Conservation (phyloP, 2,329 filamentous ascomycete genomes). For the Macrophomina pseudophaseolina region DNA sequence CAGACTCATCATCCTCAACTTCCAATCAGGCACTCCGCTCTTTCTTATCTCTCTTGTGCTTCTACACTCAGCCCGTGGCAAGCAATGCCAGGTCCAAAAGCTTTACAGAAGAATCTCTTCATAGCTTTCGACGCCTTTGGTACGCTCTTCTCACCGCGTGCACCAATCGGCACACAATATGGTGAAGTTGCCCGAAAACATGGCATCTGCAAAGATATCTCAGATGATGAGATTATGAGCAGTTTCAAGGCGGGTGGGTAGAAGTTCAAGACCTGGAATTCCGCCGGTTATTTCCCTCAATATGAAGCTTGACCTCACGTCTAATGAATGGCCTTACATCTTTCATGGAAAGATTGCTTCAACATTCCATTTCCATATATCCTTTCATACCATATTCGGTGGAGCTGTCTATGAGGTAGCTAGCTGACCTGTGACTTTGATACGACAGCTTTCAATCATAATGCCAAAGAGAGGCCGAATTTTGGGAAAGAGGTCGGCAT, state of each 20-base stretch:
- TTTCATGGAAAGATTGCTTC: no score
- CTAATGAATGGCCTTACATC: no score
- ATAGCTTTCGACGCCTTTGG: conserved; percentile 69
- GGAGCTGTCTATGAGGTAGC: no score
- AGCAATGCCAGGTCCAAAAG: not conserved
- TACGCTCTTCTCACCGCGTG: conserved; percentile 63
- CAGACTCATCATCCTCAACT: not conserved
- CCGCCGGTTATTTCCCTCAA: not conserved
- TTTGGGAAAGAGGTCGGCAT: conserved; percentile 62
- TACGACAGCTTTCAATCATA: conserved; percentile 53
- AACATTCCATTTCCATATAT: no score
- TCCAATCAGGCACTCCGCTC: no score
- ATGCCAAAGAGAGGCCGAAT: conserved; percentile 58
- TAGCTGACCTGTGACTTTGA: no score
- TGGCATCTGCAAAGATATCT: conserved; percentile 52
- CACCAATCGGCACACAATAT: conserved; percentile 61
- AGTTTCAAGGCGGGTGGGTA: conserved; percentile 46
- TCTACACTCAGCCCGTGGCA: not conserved
- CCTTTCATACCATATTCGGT: no score
- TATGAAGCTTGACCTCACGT: no score
- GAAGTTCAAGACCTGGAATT: not conserved
- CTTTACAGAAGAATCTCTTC: conserved; percentile 52
- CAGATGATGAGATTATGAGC: conserved; percentile 46
- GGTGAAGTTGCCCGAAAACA: conserved; percentile 56
- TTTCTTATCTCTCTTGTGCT: no score